phyloP scores from a whole-genome alignment of 805 yeast genomes.

The Ogataea nitratoaversa region DNA sequence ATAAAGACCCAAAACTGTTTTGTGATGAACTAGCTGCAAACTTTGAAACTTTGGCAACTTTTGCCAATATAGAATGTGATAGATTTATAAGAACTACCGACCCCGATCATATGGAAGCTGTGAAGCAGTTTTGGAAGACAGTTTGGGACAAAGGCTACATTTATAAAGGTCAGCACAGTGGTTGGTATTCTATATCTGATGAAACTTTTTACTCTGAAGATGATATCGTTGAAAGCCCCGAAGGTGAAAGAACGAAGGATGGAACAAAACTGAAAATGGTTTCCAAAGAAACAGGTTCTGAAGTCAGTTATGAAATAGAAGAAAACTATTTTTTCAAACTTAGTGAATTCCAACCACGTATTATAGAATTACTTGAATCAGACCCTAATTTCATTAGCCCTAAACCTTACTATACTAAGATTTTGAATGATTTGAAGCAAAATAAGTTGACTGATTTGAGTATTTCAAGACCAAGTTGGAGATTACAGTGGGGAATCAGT shows the following conservation, averaged over 20 bases:
- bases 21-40: conserved; percentile 66
- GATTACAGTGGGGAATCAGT: conserved; percentile 85
- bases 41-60: conserved; percentile 60
- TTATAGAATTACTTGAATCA: conserved; percentile 45
- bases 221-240: conserved; percentile 43
- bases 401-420: conserved; percentile 42
- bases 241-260: conserved; percentile 32
- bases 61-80: conserved; percentile 55
- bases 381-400: conserved; percentile 70
- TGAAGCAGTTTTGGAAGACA: conserved; percentile 62
- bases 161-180: conserved; percentile 78
- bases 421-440: conserved; percentile 54
- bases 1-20: conserved; percentile 54
- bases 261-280: conserved; percentile 29
- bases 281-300: conserved; percentile 68
- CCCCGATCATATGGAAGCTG: conserved; percentile 64
- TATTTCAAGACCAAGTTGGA: conserved; percentile 75
- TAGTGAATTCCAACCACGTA: conserved; percentile 49
- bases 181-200: conserved; percentile 94
- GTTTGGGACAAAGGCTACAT: conserved; percentile 61
- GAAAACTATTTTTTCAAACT: conserved; percentile 83
- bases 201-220: conserved; percentile 89
- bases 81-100: conserved; percentile 92
- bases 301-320: conserved; percentile 73
- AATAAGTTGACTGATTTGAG: conserved; percentile 62